Evolutionary conservation across 495 filamentous ascomycete genomes (phyloP).

Genomic region (Annulohypoxylon stygium): DNA sequence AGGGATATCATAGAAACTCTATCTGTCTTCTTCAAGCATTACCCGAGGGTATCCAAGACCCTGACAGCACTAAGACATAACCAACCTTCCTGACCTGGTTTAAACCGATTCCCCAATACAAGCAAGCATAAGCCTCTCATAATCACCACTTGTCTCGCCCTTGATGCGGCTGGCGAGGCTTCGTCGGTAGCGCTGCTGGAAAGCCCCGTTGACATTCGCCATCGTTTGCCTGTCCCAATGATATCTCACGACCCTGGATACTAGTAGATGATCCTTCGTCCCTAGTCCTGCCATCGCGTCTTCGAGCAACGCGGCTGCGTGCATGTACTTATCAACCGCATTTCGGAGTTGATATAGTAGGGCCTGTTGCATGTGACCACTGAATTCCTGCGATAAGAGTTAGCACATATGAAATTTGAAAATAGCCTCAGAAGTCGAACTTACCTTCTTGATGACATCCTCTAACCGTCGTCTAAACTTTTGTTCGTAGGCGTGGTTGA

Average conservation of each 20-base stretch:
- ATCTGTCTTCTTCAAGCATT: not conserved
- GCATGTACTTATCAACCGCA: slow-evolving; percentile 81
- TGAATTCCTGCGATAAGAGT: slow-evolving; percentile 72
- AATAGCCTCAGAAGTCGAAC: slow-evolving; percentile 15
- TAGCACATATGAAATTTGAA: not conserved
- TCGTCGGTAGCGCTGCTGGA: slow-evolving; percentile 71
- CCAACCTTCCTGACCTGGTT: not conserved
- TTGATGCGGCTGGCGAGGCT: slow-evolving; percentile 74
- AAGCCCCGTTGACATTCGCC: slow-evolving; percentile 79
- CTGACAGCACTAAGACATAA: not conserved
- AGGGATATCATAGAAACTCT: not conserved
- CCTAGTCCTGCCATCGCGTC: slow-evolving; percentile 87
- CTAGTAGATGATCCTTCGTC: slow-evolving; percentile 86
- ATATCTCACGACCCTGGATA: slow-evolving; percentile 75
- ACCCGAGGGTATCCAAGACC: not conserved
- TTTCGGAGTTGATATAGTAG: slow-evolving; percentile 81
- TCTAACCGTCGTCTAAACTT: slow-evolving; percentile 76
- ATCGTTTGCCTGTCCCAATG: slow-evolving; percentile 85
- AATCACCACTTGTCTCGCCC: slow-evolving; percentile 90
- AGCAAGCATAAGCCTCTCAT: slow-evolving; percentile 75
- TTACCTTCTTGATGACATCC: slow-evolving; percentile 74
- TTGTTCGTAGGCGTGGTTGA: slow-evolving; percentile 75
- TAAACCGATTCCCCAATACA: slow-evolving; percentile 58
- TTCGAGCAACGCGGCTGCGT: slow-evolving; percentile 84
- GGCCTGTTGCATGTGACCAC: slow-evolving; percentile 91